A percentile compares a stretch with the other conserved stretches of the same genome.
Evolutionary conservation across 345 rosid species (phyloP).

Genomic region (Turnera subulata): DNA sequence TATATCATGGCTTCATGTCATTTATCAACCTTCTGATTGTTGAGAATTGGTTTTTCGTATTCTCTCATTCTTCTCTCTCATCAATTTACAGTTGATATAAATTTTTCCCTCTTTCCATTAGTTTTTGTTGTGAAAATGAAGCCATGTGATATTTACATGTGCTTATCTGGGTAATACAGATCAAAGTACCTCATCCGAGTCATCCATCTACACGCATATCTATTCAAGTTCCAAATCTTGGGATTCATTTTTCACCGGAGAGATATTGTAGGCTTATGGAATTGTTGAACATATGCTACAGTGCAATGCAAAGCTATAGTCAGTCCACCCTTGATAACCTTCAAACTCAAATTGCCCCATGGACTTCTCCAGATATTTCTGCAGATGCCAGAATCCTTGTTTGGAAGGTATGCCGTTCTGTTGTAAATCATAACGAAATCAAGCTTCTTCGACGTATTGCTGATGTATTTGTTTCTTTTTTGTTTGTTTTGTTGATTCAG

Average conservation of each 20-base stretch:
- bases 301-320: slow-evolving; percentile 51
- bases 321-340: slow-evolving; percentile 61
- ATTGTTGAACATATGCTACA: slow-evolving; percentile 52
- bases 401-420: slow-evolving; percentile 65
- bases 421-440: not conserved
- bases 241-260: slow-evolving; percentile 88
- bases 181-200: slow-evolving; percentile 76
- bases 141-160: no score
- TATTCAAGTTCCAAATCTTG: slow-evolving; percentile 93
- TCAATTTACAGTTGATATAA: slow-evolving; percentile 4
- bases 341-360: slow-evolving; percentile 51
- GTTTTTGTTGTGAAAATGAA: not conserved
- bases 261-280: slow-evolving; percentile 76
- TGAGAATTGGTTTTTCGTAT: slow-evolving; percentile 12
- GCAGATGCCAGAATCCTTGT: slow-evolving; percentile 77
- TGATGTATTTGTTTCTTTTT: slow-evolving; percentile 17
- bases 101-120: slow-evolving; percentile 4
- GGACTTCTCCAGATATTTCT: slow-evolving; percentile 73
- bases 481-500: slow-evolving; percentile 37
- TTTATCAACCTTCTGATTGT: not conserved
- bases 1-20: not conserved
- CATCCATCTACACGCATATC: slow-evolving; percentile 89
- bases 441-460: slow-evolving; percentile 21
- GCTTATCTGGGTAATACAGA: slow-evolving; percentile 43
- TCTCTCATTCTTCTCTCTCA: slow-evolving; percentile 7